Evolutionary conservation across 2,329 filamentous ascomycete species (phyloP), one percentile per base, ranked within the genome.

Genomic region (Botrytis cinerea): DNA sequence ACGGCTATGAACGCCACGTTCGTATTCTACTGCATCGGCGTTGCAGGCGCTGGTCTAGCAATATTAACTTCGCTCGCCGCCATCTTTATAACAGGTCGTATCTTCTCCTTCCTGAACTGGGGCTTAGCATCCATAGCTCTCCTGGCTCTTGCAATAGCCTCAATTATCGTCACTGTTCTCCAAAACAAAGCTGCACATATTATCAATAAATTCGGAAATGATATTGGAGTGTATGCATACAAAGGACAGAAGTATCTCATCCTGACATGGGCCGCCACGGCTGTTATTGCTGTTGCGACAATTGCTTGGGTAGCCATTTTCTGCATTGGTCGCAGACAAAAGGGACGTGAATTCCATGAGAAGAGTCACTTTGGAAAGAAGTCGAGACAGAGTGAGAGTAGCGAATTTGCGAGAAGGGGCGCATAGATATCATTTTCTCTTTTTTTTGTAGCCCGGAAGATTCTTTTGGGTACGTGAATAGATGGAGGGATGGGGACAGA

Each of bases 131-230:
- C 83, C 60, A 72, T 81, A 66, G 73, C 86, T 0, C 88, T 89
- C 75, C 59, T 89, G 10, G 82, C 89, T 20, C 86, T 92, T 78
- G 92, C 92, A 5, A 90, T 91, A 70, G 90, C 92, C 66, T 95
- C 92, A 32, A 93, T 93, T 77, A 91, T 95, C 38, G 88, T 90
- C 40, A 92, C 88, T 0, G 91, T 92, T 28, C 81, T 90, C 7
- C 85, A 86, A 18, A 84, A 86, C 72, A 88, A 89, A 80, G 87
- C 85, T 5, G 81, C 84, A 2, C 77, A 85, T 28, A 78, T 86
- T 0, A 84, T 91, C 86, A 64, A 81, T 14, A 79, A 81, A 48
- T 78, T 78, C 46, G 79, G 79, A 0, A 79, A 81, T 43, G 76
- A 77, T 8, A 77, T 81, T 22, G 80, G 80, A 2, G 51, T 80